These are phyloP conservation scores for Kondoa subrosea DNA, from an alignment of 768 basidiomycete species.

Conservation along the genomic window DNA sequence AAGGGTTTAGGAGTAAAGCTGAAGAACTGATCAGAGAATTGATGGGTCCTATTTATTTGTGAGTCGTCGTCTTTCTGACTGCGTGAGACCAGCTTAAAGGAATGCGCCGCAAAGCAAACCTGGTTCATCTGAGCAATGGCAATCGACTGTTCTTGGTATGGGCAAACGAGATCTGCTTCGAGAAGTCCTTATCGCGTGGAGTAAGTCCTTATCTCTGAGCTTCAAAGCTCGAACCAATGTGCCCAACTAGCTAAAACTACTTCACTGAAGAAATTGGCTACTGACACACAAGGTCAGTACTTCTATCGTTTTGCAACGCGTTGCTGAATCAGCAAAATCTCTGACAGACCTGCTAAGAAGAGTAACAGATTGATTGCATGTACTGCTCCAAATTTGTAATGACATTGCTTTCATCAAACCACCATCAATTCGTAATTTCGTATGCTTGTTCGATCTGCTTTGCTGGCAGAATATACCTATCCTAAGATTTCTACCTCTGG, in stretches of 20 bases:
- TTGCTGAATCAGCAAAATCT: neutral
- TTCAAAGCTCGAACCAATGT: neutral
- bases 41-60: constrained; percentile 81
- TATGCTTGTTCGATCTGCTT: too few species aligned
- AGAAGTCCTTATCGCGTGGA: constrained; percentile 58
- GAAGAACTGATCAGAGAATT: constrained; percentile 84
- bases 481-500: too few species aligned
- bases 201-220: constrained; percentile 7
- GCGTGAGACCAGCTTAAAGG: constrained; percentile 6
- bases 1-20: constrained; percentile 69
- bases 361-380: neutral
- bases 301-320: neutral
- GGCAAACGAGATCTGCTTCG: constrained; percentile 64
- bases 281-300: constrained; percentile 2
- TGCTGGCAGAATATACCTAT: too few species aligned
- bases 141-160: constrained; percentile 50
- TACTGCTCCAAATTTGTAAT: too few species aligned
- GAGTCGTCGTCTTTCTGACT: constrained; percentile 30
- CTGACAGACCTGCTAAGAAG: neutral
- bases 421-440: too few species aligned
- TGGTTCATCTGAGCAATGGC: constrained; percentile 51
- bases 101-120: constrained; percentile 47
- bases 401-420: too few species aligned
- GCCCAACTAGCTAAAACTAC: neutral
- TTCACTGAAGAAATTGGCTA: neutral